These are phyloP conservation scores for Epichloe hybrida DNA, from an alignment of 2,329 filamentous ascomycete species.

Conservation along the genomic window DNA sequence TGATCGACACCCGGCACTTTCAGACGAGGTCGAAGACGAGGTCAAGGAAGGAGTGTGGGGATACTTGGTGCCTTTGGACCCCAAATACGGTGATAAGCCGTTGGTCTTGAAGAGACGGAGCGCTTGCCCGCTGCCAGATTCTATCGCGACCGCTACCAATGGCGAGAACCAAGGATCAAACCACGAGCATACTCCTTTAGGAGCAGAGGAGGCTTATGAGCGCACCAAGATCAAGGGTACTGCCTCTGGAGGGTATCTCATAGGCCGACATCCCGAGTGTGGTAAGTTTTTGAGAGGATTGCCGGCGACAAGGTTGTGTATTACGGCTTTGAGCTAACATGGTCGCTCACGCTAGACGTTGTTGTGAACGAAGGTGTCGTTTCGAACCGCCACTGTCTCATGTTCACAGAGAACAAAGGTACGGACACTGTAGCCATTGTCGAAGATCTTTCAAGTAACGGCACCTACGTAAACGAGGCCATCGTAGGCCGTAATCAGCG, in stretches of 20 bases:
- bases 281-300: conserved; percentile 40
- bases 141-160: conserved; percentile 22
- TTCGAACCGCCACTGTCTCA: conserved; percentile 70
- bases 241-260: conserved; percentile 71
- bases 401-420: conserved; percentile 49
- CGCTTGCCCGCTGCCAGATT: conserved; percentile 49
- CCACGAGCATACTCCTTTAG: conserved; percentile 32
- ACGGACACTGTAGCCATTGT: conserved; percentile 56
- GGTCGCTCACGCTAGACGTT: conserved; percentile 36
- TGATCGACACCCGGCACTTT: conserved; percentile 56
- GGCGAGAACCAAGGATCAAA: conserved; percentile 24
- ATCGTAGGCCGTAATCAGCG: conserved; percentile 85
- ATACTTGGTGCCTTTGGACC: conserved; percentile 74
- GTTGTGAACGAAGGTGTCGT: conserved; percentile 65
- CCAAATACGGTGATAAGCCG: conserved; percentile 51
- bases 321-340: not conserved
- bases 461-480: conserved; percentile 89
- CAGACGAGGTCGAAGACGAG: conserved; percentile 77
- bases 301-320: not conserved
- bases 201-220: conserved; percentile 49
- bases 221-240: conserved; percentile 45
- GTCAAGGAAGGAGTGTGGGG: conserved; percentile 83
- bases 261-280: conserved; percentile 88
- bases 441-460: conserved; percentile 90
- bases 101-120: conserved; percentile 61